Conservation (phyloP, 2,329 filamentous ascomycete genomes). For the Aspergillus sp. region DNA sequence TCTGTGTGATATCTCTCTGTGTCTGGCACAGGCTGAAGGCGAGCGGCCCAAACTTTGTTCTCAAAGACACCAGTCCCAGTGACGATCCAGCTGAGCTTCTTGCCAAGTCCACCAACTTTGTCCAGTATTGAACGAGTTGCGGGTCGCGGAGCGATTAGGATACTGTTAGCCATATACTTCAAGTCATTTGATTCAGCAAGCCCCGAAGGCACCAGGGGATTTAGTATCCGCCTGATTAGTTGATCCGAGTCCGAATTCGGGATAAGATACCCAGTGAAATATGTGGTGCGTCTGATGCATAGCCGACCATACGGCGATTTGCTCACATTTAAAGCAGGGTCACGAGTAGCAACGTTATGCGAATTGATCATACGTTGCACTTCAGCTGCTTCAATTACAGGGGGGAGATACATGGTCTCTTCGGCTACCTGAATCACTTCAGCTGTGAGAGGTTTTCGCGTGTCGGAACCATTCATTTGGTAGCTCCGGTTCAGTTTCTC, state of each 20-base stretch:
- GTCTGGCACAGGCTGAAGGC: conserved; percentile 72
- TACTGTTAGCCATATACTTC: conserved; percentile 83
- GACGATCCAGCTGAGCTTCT: conserved; percentile 82
- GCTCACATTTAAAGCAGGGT: conserved; percentile 38
- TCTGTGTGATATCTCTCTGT: conserved; percentile 76
- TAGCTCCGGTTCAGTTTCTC: conserved; percentile 71
- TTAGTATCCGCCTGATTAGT: conserved; percentile 64
- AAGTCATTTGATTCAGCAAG: conserved; percentile 69
- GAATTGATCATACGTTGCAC: conserved; percentile 87
- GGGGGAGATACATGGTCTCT: conserved; percentile 72
- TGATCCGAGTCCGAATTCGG: conserved; percentile 70
- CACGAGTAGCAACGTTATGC: conserved; percentile 65
- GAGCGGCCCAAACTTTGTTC: conserved; percentile 84
- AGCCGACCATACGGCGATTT: conserved; percentile 57
- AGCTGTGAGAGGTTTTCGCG: conserved; percentile 68
- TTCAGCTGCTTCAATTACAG: conserved; percentile 77
- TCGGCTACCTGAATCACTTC: conserved; percentile 90
- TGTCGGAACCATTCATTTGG: conserved; percentile 48
- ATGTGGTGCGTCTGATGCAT: conserved; percentile 82
- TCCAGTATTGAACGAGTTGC: conserved; percentile 73
- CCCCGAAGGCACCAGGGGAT: conserved; percentile 64
- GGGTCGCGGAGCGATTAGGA: conserved; percentile 82
- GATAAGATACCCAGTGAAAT: conserved; percentile 92
- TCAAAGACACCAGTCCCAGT: conserved; percentile 75
- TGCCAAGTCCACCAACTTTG: conserved; percentile 85